These are phyloP conservation scores for Euphorbia lathyris DNA, from an alignment of 345 rosid genomes.

Conservation along the genomic window DNA sequence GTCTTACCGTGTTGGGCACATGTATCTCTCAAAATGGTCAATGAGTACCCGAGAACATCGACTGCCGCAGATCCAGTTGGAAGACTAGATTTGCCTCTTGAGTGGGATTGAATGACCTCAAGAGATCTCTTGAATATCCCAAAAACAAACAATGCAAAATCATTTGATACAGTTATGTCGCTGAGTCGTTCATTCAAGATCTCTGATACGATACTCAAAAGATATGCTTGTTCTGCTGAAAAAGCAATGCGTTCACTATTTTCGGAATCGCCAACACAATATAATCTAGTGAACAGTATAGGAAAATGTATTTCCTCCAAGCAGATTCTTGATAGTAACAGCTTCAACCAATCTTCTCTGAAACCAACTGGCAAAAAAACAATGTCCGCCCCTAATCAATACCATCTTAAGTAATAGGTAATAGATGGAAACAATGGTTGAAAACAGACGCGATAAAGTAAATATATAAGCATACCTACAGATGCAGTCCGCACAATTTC, in stretches of 20 bases:
- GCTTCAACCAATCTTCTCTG: constrained; percentile 71
- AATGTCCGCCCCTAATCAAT: constrained; percentile 2
- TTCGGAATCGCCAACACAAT: constrained; percentile 12
- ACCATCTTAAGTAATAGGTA: not conserved
- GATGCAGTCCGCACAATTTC: constrained; percentile 53
- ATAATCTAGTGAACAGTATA: constrained; percentile 38
- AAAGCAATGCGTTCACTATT: constrained; percentile 29
- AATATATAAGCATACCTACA: constrained; percentile 31
- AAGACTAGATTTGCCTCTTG: constrained; percentile 45
- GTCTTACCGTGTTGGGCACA: constrained; percentile 44
- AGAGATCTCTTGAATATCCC: constrained; percentile 32
- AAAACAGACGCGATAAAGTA: not conserved
- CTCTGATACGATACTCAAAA: constrained; percentile 52
- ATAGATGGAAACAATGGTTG: not conserved
- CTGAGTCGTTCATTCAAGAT: constrained; percentile 47
- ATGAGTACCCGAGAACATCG: constrained; percentile 66
- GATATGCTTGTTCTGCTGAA: constrained; percentile 58
- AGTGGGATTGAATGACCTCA: constrained; percentile 28
- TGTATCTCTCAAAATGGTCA: constrained; percentile 51
- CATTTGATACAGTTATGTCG: constrained; percentile 32
- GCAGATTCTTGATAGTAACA: constrained; percentile 63
- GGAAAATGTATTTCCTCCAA: constrained; percentile 51
- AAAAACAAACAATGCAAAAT: constrained; percentile 15
- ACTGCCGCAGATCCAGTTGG: constrained; percentile 35
- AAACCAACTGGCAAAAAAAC: constrained; percentile 52